phyloP scores from a whole-genome alignment of 768 basidiomycete genomes.

The Termitomyces sp. region DNA sequence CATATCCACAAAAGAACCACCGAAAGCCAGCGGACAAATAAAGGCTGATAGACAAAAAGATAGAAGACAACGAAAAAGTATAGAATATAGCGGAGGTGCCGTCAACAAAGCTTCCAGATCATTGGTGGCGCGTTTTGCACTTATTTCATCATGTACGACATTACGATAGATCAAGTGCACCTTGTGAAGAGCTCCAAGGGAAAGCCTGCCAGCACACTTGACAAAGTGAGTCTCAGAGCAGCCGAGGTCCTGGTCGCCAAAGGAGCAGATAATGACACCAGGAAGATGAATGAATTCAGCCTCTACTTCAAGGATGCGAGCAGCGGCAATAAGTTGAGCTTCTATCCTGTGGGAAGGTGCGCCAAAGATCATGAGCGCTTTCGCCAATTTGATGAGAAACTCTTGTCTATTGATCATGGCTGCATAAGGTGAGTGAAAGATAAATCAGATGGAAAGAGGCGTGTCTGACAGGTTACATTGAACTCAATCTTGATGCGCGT shows the following conservation, averaged over 20 bases:
- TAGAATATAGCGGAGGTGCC: conserved; percentile 59
- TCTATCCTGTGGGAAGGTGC: conserved; percentile 94
- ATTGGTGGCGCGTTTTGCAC: conserved; percentile 68
- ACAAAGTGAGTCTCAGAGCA: conserved; percentile 88
- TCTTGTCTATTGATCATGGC: conserved; percentile 79
- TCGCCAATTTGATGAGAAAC: conserved; percentile 82
- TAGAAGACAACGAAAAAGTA: conserved; percentile 56
- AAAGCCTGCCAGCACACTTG: conserved; percentile 70
- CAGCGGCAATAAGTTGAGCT: conserved; percentile 84
- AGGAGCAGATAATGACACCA: conserved; percentile 78
- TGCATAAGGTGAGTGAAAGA: conserved; percentile 22
- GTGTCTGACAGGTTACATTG: conserved; percentile 59
- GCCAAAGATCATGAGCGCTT: conserved; percentile 86
- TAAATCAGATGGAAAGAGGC: not conserved
- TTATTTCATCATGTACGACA: conserved; percentile 90
- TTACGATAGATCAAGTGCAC: conserved; percentile 81
- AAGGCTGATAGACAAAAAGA: conserved; percentile 69
- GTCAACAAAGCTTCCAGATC: conserved; percentile 60
- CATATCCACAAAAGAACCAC: conserved; percentile 82
- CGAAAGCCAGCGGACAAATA: conserved; percentile 83
- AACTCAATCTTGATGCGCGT: conserved; percentile 67
- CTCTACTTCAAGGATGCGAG: conserved; percentile 84
- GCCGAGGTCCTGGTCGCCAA: conserved; percentile 86
- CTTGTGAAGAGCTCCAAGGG: conserved; percentile 79
- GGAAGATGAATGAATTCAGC: conserved; percentile 90